phyloP scores from a whole-genome alignment of 2,329 filamentous ascomycete genomes.

The Decorospora gaudefroyi region DNA sequence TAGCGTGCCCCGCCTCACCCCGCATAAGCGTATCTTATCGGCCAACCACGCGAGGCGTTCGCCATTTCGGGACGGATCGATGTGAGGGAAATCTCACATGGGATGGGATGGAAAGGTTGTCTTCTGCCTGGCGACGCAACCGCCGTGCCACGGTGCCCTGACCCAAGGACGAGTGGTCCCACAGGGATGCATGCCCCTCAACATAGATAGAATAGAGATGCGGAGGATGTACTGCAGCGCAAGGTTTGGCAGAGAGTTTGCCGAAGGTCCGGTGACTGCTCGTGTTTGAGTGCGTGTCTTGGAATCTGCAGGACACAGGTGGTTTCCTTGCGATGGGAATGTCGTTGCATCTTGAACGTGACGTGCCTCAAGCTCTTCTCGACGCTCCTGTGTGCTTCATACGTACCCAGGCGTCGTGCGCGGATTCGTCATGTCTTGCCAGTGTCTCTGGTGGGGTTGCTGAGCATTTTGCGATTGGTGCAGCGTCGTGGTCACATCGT shows the following conservation, averaged over 20 bases:
- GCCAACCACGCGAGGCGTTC: constrained; percentile 34
- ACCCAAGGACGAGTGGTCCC: constrained; percentile 11
- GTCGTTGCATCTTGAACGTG: constrained; percentile 10
- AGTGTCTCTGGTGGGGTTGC: constrained; percentile 21
- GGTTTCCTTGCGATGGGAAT: background rate
- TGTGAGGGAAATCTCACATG: constrained; percentile 19
- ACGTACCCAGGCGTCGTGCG: background rate
- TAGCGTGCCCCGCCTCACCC: constrained; percentile 34
- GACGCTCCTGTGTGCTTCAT: constrained; percentile 1
- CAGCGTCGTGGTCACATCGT: constrained; percentile 17
- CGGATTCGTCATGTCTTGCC: constrained; percentile 35
- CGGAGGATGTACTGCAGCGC: constrained; percentile 20
- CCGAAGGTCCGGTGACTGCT: constrained; percentile 9
- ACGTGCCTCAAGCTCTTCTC: constrained; percentile 1
- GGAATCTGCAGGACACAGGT: constrained; percentile 3
- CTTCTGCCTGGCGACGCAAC: constrained; percentile 42
- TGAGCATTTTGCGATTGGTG: constrained; percentile 31
- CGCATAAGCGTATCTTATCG: constrained; percentile 35
- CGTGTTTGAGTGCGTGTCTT: constrained; percentile 6
- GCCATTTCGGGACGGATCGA: constrained; percentile 42
- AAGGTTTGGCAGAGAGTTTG: background rate
- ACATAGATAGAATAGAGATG: constrained; percentile 3
- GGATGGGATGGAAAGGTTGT: constrained; percentile 12
- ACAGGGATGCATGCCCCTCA: constrained; percentile 9
- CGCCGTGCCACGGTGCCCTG: constrained; percentile 32